These are phyloP conservation scores for Epichloe gansuensis DNA, from an alignment of 2,329 filamentous ascomycete genomes.

Conservation along the genomic window DNA sequence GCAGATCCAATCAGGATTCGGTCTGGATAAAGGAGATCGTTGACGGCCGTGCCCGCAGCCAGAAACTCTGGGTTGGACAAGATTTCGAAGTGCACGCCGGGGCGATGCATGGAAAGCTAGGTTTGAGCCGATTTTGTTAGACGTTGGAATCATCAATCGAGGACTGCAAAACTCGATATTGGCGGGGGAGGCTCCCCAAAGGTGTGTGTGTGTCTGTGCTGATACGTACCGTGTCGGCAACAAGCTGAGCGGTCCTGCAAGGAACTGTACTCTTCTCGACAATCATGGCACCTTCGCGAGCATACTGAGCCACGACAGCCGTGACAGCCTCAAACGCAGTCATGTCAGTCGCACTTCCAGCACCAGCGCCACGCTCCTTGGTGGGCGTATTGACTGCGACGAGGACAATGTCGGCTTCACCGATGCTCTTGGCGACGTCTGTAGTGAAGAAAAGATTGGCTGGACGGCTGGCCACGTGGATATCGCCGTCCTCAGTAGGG, in stretches of 20 bases:
- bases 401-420: slow-evolving; percentile 60
- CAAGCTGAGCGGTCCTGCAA: slow-evolving; percentile 58
- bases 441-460: slow-evolving; percentile 67
- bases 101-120: slow-evolving; percentile 45
- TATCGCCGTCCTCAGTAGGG: slow-evolving; percentile 20
- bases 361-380: slow-evolving; percentile 56
- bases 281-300: slow-evolving; percentile 56
- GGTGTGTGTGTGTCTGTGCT: not conserved
- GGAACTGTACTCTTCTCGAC: slow-evolving; percentile 78
- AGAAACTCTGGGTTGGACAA: slow-evolving; percentile 76
- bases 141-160: not conserved
- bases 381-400: slow-evolving; percentile 72
- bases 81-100: slow-evolving; percentile 57
- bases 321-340: slow-evolving; percentile 59
- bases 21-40: slow-evolving; percentile 58
- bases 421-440: slow-evolving; percentile 48
- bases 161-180: not conserved
- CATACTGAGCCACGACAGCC: slow-evolving; percentile 52
- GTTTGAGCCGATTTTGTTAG: not conserved
- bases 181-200: no score
- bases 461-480: slow-evolving; percentile 30
- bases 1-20: slow-evolving; percentile 64
- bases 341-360: slow-evolving; percentile 61
- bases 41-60: slow-evolving; percentile 63
- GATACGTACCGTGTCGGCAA: slow-evolving; percentile 50